Percentiles rank a stretch among this genome's conserved stretches.
Evolutionary conservation across 2,329 filamentous ascomycete species (phyloP).

Genomic region (Achaetomium macrosporum): DNA sequence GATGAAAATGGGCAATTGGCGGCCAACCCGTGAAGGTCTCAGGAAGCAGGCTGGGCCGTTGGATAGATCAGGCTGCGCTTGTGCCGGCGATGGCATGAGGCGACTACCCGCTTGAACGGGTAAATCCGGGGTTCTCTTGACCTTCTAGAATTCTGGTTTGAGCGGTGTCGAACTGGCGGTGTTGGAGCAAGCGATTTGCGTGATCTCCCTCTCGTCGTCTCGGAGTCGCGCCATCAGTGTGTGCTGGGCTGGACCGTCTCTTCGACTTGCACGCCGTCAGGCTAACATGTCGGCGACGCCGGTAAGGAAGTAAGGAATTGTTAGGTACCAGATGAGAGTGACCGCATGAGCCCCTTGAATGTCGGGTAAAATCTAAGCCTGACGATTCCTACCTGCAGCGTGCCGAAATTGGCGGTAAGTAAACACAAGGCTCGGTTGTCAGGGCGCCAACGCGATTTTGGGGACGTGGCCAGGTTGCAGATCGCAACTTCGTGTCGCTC

Average conservation of each 20-base stretch:
- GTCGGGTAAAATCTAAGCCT: slow-evolving; percentile 9
- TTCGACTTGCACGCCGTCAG: neutral
- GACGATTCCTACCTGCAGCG: neutral
- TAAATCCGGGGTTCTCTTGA: slow-evolving; percentile 13
- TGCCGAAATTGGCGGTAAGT: neutral
- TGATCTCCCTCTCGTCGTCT: slow-evolving; percentile 22
- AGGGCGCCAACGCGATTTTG: neutral
- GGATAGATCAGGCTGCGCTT: neutral
- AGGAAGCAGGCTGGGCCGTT: neutral
- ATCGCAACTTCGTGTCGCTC: no score
- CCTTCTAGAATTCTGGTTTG: slow-evolving; percentile 20
- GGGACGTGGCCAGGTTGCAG: no score
- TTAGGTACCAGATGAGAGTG: neutral
- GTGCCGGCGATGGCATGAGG: neutral
- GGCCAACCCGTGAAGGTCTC: no score
- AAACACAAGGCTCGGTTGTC: slow-evolving; percentile 6
- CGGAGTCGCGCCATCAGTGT: slow-evolving; percentile 17
- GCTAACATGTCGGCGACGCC: neutral
- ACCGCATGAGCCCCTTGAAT: slow-evolving; percentile 13
- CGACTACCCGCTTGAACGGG: slow-evolving; percentile 21
- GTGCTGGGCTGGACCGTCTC: neutral
- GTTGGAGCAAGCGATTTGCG: slow-evolving; percentile 12
- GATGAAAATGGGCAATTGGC: no score
- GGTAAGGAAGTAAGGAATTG: neutral
- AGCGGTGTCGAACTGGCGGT: slow-evolving; percentile 1